phyloP scores from a whole-genome alignment of 1,139 yeast species.

The Yamadazyma atlantica region DNA sequence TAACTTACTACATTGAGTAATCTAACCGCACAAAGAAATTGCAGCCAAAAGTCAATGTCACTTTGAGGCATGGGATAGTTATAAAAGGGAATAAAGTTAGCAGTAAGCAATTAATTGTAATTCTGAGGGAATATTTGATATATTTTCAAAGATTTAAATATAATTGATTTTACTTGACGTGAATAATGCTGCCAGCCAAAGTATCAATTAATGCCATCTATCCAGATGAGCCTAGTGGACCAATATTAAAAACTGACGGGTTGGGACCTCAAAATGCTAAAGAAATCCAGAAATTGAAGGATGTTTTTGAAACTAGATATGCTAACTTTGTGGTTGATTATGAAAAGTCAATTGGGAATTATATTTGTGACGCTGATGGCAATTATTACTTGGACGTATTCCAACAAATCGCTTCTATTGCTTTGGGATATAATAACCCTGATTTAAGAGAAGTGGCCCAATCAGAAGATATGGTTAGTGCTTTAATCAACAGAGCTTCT shows the following conservation, averaged over 20 bases:
- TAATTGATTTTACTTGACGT: no score
- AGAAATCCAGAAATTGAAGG: constrained; percentile 43
- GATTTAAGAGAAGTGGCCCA: constrained; percentile 60
- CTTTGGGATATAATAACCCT: constrained; percentile 80
- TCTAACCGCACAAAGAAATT: neutral
- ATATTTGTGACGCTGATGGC: constrained; percentile 71
- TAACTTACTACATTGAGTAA: neutral
- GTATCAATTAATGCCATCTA: constrained; percentile 2
- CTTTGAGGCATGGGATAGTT: no score
- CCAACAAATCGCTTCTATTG: constrained; percentile 77
- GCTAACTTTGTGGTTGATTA: constrained; percentile 71
- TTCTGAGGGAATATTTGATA: no score
- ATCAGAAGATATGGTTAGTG: constrained; percentile 63
- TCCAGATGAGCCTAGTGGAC: constrained; percentile 7
- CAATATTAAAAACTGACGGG: constrained; percentile 24
- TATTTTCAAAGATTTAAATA: no score
- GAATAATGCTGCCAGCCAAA: constrained; percentile 5
- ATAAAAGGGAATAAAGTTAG: neutral
- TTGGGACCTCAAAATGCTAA: constrained; percentile 64
- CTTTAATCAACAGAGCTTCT: constrained; percentile 76
- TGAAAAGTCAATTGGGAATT: constrained; percentile 67
- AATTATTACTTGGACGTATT: constrained; percentile 67
- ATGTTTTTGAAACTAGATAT: constrained; percentile 64
- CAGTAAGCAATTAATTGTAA: neutral
- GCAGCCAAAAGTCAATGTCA: neutral